Percentiles rank a stretch among this genome's conserved stretches.
These are phyloP conservation scores for Rhynchospora breviuscula DNA, from an alignment of 176 grass and related monocot species.

Conservation along the genomic window DNA sequence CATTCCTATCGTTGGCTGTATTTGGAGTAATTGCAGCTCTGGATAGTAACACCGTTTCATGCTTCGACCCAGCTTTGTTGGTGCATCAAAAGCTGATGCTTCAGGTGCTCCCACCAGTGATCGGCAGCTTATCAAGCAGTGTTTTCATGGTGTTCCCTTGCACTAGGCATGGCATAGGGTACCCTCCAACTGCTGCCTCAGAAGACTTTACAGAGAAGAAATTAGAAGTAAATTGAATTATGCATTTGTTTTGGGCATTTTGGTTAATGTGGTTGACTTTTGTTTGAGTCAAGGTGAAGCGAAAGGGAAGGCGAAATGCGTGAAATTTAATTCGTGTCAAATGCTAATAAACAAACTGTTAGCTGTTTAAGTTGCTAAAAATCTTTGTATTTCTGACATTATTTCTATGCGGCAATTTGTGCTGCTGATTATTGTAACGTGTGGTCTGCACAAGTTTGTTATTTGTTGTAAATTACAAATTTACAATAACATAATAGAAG, in stretches of 20 bases:
- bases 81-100: constrained; percentile 42
- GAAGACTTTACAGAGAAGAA: constrained; percentile 18
- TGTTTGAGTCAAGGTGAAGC: background rate
- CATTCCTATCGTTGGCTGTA: constrained; percentile 39
- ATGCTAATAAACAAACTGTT: background rate
- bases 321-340: background rate
- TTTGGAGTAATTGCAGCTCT: constrained; percentile 52
- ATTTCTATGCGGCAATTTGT: background rate
- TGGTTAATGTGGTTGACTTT: background rate
- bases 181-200: constrained; percentile 32
- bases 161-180: constrained; percentile 55
- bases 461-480: no score
- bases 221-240: constrained; percentile 26
- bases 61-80: constrained; percentile 50
- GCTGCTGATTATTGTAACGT: no score
- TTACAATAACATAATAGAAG: no score
- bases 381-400: background rate
- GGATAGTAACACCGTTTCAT: constrained; percentile 52
- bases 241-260: background rate
- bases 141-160: constrained; percentile 52
- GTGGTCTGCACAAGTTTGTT: no score
- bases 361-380: background rate
- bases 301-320: background rate
- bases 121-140: constrained; percentile 46
- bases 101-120: constrained; percentile 47